These are phyloP conservation scores for Scenedesmus sp. DNA, from an alignment of 163 green algal genomes.

Conservation along the genomic window DNA sequence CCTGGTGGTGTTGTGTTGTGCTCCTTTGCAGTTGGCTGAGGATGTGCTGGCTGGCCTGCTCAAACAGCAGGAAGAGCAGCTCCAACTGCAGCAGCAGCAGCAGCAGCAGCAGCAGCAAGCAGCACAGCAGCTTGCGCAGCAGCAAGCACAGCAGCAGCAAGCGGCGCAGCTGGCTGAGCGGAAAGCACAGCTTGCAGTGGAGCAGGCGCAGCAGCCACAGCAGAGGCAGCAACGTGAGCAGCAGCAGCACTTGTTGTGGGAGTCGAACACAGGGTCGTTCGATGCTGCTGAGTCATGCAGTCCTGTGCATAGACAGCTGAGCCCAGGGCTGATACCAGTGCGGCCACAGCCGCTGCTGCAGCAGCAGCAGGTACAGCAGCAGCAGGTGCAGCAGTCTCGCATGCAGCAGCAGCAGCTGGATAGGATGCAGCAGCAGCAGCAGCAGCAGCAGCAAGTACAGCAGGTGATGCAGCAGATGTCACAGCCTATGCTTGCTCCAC, in stretches of 20 bases:
- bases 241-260: neutral
- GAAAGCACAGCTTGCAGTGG: neutral
- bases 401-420: slow-evolving; percentile 15
- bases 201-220: neutral
- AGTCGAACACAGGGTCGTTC: neutral
- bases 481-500: slow-evolving; percentile 15
- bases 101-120: slow-evolving; percentile 33
- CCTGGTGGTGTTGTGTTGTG: neutral
- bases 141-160: slow-evolving; percentile 5
- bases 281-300: neutral
- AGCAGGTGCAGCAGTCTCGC: neutral
- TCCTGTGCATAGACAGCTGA: neutral
- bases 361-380: slow-evolving; percentile 45
- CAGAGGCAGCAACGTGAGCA: neutral
- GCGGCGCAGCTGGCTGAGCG: neutral
- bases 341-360: neutral
- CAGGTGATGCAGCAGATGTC: slow-evolving; percentile 1
- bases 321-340: neutral
- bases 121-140: neutral
- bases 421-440: slow-evolving; percentile 28
- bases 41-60: slow-evolving; percentile 9
- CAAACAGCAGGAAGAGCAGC: slow-evolving; percentile 27
- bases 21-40: slow-evolving; percentile 3
- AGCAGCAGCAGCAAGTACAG: slow-evolving; percentile 30
- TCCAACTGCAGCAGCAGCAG: slow-evolving; percentile 12